These are phyloP conservation scores for Alternaria longipes DNA, from an alignment of 2,329 filamentous ascomycete genomes.

Conservation along the genomic window DNA sequence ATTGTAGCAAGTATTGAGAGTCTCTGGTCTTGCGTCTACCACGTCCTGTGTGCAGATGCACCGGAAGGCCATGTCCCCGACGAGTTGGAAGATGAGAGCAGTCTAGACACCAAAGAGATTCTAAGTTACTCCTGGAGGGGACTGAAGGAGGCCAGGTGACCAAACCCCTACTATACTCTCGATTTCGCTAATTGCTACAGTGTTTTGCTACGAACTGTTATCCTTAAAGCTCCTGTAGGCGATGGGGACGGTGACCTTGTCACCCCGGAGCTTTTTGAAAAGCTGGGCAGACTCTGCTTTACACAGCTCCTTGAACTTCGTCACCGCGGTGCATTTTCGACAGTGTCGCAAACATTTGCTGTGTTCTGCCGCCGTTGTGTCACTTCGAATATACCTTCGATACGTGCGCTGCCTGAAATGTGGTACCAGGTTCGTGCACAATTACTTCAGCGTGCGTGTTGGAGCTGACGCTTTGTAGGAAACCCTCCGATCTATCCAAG, in stretches of 20 bases:
- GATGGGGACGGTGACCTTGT: slow-evolving; percentile 30
- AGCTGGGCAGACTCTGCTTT: slow-evolving; percentile 79
- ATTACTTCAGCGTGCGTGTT: neutral
- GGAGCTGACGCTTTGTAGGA: slow-evolving; percentile 55
- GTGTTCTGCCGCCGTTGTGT: slow-evolving; percentile 76
- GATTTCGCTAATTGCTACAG: slow-evolving; percentile 57
- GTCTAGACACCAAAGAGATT: slow-evolving; percentile 84
- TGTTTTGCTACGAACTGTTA: slow-evolving; percentile 68
- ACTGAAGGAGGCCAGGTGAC: slow-evolving; percentile 89
- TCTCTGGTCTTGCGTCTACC: slow-evolving; percentile 80
- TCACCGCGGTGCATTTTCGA: slow-evolving; percentile 92
- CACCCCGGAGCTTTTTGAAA: slow-evolving; percentile 64
- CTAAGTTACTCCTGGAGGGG: slow-evolving; percentile 95
- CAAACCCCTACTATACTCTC: neutral
- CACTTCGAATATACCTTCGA: slow-evolving; percentile 58
- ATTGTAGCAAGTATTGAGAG: slow-evolving; percentile 69
- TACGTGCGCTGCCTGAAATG: slow-evolving; percentile 62
- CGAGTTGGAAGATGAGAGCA: slow-evolving; percentile 75
- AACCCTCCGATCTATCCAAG: slow-evolving; percentile 74
- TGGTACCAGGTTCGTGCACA: slow-evolving; percentile 69
- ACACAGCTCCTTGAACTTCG: slow-evolving; percentile 82
- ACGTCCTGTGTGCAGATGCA: slow-evolving; percentile 89
- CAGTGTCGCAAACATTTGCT: slow-evolving; percentile 87
- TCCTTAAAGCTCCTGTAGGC: slow-evolving; percentile 50
- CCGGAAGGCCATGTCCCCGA: slow-evolving; percentile 87